Evolutionary conservation across 2,329 filamentous ascomycete genomes (phyloP).

Genomic region (Fusarium ramigenum): DNA sequence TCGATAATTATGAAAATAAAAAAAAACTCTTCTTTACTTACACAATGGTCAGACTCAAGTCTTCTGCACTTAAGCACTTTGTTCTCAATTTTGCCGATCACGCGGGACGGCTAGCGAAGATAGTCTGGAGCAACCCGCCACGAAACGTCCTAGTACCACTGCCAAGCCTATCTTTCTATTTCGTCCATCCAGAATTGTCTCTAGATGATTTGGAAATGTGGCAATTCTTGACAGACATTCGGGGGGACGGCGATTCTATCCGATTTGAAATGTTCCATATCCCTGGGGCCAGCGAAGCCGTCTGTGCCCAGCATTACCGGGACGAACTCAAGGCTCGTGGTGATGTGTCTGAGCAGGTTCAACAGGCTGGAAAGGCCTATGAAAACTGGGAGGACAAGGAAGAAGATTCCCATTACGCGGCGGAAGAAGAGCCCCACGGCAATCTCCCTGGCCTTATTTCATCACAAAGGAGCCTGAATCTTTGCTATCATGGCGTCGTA

Average conservation of each 20-base stretch:
- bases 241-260: background rate
- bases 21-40: too few relatives aligned
- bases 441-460: background rate
- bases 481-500: background rate
- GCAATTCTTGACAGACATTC: accelerated
- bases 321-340: background rate
- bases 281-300: background rate
- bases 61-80: background rate
- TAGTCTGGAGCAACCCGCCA: accelerated
- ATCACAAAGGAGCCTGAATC: background rate
- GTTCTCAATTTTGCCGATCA: background rate
- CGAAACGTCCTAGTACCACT: background rate
- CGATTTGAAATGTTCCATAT: background rate
- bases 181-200: background rate
- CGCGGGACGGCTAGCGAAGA: background rate
- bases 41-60: background rate
- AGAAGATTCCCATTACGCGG: background rate
- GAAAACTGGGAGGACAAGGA: background rate
- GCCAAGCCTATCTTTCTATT: background rate
- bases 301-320: background rate
- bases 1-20: too few relatives aligned
- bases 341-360: background rate
- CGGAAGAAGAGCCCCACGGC: background rate
- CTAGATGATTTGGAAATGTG: background rate
- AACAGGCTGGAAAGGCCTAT: background rate